Percentiles rank a stretch among this genome's conserved stretches.
These are phyloP conservation scores for Metroxylon sagu DNA, from an alignment of 176 grass and related monocot species.

Conservation along the genomic window DNA sequence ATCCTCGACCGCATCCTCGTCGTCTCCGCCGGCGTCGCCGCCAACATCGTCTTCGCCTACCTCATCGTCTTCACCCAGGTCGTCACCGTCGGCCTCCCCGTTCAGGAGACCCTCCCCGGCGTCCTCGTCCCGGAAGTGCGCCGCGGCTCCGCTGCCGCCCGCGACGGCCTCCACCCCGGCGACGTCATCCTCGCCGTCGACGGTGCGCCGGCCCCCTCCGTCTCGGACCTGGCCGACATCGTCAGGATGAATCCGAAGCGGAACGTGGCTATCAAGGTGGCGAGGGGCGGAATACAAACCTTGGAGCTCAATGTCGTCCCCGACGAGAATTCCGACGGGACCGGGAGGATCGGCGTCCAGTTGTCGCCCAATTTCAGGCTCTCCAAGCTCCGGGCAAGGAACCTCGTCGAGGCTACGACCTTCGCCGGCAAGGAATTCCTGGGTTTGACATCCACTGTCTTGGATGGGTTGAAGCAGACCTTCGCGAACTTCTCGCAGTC, in stretches of 20 bases:
- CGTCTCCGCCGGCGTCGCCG: slow-evolving; percentile 76
- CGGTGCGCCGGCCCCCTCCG: slow-evolving; percentile 41
- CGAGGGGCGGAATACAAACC: background rate
- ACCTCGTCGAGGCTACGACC: slow-evolving; percentile 42
- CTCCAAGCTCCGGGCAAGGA: slow-evolving; percentile 35
- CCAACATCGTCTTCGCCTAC: slow-evolving; percentile 80
- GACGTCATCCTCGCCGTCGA: slow-evolving; percentile 69
- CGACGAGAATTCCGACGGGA: slow-evolving; percentile 58
- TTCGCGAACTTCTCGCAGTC: slow-evolving; percentile 85
- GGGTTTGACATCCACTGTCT: slow-evolving; percentile 33
- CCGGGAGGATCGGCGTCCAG: slow-evolving; percentile 72
- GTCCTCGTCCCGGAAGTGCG: slow-evolving; percentile 77
- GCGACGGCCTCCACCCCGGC: slow-evolving; percentile 54
- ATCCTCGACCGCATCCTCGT: slow-evolving; percentile 80
- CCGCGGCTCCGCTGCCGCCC: slow-evolving; percentile 53
- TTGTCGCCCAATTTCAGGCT: slow-evolving; percentile 60
- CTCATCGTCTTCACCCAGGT: slow-evolving; percentile 70
- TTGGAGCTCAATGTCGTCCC: slow-evolving; percentile 59
- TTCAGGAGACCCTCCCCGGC: slow-evolving; percentile 62
- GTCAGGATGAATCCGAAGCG: slow-evolving; percentile 62
- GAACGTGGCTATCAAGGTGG: slow-evolving; percentile 53
- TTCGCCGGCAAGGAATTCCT: slow-evolving; percentile 59
- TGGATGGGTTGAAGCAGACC: slow-evolving; percentile 84
- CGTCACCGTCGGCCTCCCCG: slow-evolving; percentile 72
- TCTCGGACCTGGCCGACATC: slow-evolving; percentile 51